Evolutionary conservation across 2,329 filamentous ascomycete species (phyloP), one percentile per base, ranked within the genome.

Genomic region (Camptophora hylomeconis): DNA sequence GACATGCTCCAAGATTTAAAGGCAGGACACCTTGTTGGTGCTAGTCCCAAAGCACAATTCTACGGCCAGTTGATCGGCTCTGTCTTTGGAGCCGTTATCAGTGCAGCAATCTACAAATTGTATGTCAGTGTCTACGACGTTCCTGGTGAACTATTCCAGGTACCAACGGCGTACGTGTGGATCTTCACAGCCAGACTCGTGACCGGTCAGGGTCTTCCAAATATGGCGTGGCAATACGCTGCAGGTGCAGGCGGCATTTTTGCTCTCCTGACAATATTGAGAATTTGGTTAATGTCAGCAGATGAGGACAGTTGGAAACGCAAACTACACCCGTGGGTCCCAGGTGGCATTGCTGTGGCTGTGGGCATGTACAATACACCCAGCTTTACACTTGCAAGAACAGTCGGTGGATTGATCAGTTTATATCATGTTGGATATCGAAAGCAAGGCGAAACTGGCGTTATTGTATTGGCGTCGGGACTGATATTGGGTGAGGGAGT

Each of bases 301-400:
- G 30, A 36, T n/a, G 32, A 36, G 9, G 38, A 35, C 11, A 30
- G 27, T 8, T 44, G 41, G 41, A 37, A 32, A 22, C 30, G 29
- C 4, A 32, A 26, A 8, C 28, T 46, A 15, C 40, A 45, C 23
- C 37, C 72, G 2, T 80, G 72, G 50, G 64, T 98, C 8, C 89
- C 89, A 0, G 87, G 89, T 5, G 89, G 89, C 0, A 94, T 98
- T 46, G 87, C 89, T 3, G 87, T 98, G 12, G 89, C 89, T 20
- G 83, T 94, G 45, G 86, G 89, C 26, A 98, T 98, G 74, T 98
- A 95, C 57, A 98, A 95, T 46, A 83, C 87, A 1, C 89, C 89
- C 0, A 92, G 83, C 0, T 98, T 98, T 50, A 98, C 89, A 0
- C 61, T 98, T 20, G 86, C 89, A 1, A 65, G 89, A 37, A 80